These are phyloP conservation scores for Fomes fomentarius DNA, from an alignment of 1,284 basidiomycete species.

Conservation along the genomic window DNA sequence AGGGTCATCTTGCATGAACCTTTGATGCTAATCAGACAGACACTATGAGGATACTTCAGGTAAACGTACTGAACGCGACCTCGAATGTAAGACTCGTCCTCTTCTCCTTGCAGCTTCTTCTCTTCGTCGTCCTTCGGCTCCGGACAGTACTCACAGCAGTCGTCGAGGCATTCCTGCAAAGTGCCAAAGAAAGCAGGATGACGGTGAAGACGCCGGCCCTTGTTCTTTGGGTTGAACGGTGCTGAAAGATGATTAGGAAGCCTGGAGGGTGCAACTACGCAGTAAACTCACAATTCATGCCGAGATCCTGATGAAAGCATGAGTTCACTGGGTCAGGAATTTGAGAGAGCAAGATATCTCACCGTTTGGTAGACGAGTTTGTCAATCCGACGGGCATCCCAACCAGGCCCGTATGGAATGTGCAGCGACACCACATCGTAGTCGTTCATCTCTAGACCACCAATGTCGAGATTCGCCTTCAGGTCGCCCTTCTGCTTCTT, in stretches of 20 bases:
- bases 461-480: conserved; percentile 45
- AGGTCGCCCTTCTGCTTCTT: conserved; percentile 53
- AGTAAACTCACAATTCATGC: conserved; percentile 56
- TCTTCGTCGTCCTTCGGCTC: conserved; percentile 55
- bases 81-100: conserved; percentile 55
- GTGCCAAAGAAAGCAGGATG: conserved; percentile 67
- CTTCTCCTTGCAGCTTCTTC: conserved; percentile 48
- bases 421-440: conserved; percentile 61
- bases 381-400: conserved; percentile 59
- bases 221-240: conserved; percentile 64
- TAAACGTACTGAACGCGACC: conserved; percentile 51
- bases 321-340: background rate
- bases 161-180: conserved; percentile 55
- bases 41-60: background rate
- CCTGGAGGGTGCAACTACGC: background rate
- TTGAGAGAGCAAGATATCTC: background rate
- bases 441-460: conserved; percentile 57
- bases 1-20: conserved; percentile 61
- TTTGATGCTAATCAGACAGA: conserved; percentile 24
- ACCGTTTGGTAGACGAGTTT: conserved; percentile 59
- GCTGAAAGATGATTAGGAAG: conserved; percentile 36
- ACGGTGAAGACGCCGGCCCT: conserved; percentile 57
- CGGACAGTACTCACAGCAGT: conserved; percentile 62
- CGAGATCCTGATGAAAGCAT: conserved; percentile 38
- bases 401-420: conserved; percentile 65